Evolutionary conservation across 1,284 basidiomycete genomes (phyloP).

Genomic region (Flammula alnicola): DNA sequence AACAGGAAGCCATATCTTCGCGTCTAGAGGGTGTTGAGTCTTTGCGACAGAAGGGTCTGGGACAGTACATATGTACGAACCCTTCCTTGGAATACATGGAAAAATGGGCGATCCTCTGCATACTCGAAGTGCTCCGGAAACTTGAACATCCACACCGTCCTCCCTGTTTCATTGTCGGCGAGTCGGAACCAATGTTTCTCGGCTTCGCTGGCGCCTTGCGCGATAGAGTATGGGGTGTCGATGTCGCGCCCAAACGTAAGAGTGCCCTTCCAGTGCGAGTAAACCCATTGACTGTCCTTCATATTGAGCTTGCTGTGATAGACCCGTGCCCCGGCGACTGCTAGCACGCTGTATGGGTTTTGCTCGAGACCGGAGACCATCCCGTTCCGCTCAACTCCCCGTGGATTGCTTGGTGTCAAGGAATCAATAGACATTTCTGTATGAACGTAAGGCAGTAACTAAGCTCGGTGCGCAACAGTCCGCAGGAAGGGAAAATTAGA

Average conservation of each 20-base stretch:
- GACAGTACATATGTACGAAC: conserved; percentile 50
- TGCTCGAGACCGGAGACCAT: conserved; percentile 26
- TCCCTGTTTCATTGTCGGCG: conserved; percentile 71
- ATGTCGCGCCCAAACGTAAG: conserved; percentile 28
- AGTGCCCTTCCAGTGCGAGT: conserved; percentile 31
- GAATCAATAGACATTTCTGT: conserved; percentile 19
- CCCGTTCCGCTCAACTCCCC: conserved; percentile 22
- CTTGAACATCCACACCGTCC: conserved; percentile 89
- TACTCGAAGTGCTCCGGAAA: conserved; percentile 83
- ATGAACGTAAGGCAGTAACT: background rate
- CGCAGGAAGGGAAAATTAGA: conserved; percentile 1
- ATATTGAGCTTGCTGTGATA: conserved; percentile 30
- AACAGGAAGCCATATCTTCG: conserved; percentile 81
- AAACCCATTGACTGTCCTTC: conserved; percentile 29
- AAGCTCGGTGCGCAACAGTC: background rate
- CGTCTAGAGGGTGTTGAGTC: conserved; percentile 48
- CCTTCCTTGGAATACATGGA: conserved; percentile 65
- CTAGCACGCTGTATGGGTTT: conserved; percentile 25
- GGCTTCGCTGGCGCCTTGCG: conserved; percentile 22
- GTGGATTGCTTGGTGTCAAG: conserved; percentile 19
- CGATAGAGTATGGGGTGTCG: conserved; percentile 17
- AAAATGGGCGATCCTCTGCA: conserved; percentile 89
- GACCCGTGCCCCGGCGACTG: conserved; percentile 29
- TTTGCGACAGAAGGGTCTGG: background rate
- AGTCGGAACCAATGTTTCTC: conserved; percentile 64